Evolutionary conservation across 2,329 filamentous ascomycete species (phyloP).

Genomic region (Fonsecaea monophora): DNA sequence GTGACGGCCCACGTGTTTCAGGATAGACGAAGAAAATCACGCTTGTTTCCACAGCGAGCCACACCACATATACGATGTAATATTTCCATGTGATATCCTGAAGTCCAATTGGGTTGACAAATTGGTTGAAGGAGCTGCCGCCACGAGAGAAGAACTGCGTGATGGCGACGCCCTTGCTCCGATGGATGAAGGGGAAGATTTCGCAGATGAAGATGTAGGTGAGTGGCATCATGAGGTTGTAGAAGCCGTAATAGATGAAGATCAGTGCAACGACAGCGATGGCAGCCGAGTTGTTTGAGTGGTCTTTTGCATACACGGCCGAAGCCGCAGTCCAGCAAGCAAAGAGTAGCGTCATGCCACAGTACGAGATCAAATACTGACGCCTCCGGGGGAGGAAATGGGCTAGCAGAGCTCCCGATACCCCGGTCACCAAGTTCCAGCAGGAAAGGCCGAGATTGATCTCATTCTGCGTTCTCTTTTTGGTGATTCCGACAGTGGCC

Average conservation of each 20-base stretch:
- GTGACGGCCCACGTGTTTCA: slow-evolving; percentile 41
- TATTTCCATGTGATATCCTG: slow-evolving; percentile 46
- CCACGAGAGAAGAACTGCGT: slow-evolving; percentile 29
- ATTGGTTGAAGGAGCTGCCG: slow-evolving; percentile 31
- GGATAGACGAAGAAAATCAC: slow-evolving; percentile 42
- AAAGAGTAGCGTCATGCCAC: slow-evolving; percentile 31
- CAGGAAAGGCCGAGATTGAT: slow-evolving; percentile 49
- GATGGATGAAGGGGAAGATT: slow-evolving; percentile 57
- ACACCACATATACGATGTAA: slow-evolving; percentile 49
- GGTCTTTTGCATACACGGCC: slow-evolving; percentile 28
- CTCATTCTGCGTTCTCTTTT: slow-evolving; percentile 46
- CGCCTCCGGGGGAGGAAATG: slow-evolving; percentile 23
- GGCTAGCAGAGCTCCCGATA: slow-evolving; percentile 46
- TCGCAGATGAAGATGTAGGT: slow-evolving; percentile 43
- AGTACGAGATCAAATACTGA: slow-evolving; percentile 27
- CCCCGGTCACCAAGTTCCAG: slow-evolving; percentile 48
- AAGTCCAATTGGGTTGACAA: slow-evolving; percentile 41
- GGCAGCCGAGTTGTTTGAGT: slow-evolving; percentile 22
- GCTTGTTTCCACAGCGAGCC: slow-evolving; percentile 31
- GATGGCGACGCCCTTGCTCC: slow-evolving; percentile 52
- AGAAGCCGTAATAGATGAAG: slow-evolving; percentile 52
- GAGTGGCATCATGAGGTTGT: slow-evolving; percentile 44
- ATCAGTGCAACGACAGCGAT: slow-evolving; percentile 51
- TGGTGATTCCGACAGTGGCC: slow-evolving; percentile 47
- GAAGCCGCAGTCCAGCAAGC: slow-evolving; percentile 30